Conservation (phyloP, 352 stramenopile genomes). For the Plasmopara viticola region DNA sequence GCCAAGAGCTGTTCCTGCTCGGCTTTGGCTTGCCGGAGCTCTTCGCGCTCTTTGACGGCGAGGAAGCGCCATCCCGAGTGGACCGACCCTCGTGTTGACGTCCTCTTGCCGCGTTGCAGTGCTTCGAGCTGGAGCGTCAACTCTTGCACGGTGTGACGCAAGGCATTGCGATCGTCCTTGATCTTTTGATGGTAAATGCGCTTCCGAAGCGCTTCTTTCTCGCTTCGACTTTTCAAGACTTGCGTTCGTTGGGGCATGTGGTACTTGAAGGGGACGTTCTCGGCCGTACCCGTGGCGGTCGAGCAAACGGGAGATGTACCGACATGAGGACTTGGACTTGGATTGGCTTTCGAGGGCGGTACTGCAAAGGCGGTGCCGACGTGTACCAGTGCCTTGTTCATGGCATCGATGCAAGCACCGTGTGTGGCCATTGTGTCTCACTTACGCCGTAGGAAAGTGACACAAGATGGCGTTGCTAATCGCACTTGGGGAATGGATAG, state of each 20-base stretch:
- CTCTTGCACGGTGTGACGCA: conserved; percentile 9
- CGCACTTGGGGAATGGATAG: background rate
- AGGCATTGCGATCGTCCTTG: conserved; percentile 8
- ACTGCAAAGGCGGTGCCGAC: background rate
- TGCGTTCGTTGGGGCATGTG: background rate
- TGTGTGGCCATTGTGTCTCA: background rate
- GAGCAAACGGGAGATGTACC: background rate
- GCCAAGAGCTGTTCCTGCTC: conserved; percentile 14
- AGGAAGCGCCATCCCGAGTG: conserved; percentile 5
- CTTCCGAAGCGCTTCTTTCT: conserved; percentile 15
- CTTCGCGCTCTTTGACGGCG: conserved; percentile 8
- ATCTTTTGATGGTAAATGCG: conserved; percentile 11
- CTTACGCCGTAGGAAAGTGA: background rate
- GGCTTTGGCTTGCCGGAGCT: conserved; percentile 3
- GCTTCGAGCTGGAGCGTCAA: conserved; percentile 8
- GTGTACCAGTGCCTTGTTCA: background rate
- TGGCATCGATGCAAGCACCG: background rate
- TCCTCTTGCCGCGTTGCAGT: conserved; percentile 5
- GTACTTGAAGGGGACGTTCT: background rate
- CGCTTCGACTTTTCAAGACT: conserved; percentile 5
- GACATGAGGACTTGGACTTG: background rate
- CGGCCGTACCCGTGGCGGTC: background rate
- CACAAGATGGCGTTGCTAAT: background rate
- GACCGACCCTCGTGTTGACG: background rate
- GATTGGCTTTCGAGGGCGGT: background rate